phyloP scores from a whole-genome alignment of 2,329 filamentous ascomycete genomes.

The Aspergillus puulaauensis region DNA sequence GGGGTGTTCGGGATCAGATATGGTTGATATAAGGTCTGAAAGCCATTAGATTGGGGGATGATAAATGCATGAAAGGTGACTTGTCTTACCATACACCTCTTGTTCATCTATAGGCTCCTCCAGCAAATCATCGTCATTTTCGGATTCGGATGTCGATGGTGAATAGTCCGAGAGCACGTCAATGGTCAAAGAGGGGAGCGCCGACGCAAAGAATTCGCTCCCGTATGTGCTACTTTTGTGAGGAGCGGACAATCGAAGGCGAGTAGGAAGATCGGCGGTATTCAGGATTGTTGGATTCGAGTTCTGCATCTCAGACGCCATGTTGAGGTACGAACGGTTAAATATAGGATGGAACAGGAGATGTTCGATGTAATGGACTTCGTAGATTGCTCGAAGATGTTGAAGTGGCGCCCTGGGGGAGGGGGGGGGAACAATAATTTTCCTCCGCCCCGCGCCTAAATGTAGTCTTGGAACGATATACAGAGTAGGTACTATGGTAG shows the following conservation, averaged over 20 bases:
- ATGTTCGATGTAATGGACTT: not conserved
- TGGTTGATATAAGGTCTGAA: conserved; percentile 85
- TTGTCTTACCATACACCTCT: conserved; percentile 78
- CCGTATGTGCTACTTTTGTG: conserved; percentile 41
- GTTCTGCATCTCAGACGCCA: conserved; percentile 38
- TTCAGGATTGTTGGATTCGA: conserved; percentile 93
- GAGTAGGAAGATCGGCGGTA: conserved; percentile 81
- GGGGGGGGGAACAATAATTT: not conserved
- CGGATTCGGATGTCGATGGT: conserved; percentile 35
- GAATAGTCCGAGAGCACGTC: conserved; percentile 33
- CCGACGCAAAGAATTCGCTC: conserved; percentile 51
- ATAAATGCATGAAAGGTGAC: not conserved
- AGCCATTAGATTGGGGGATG: not conserved
- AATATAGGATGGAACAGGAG: too few species aligned
- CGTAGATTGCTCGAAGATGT: not conserved
- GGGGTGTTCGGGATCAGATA: conserved; percentile 95
- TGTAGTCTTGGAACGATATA: not conserved
- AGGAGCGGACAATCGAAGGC: conserved; percentile 50
- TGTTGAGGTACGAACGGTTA: conserved; percentile 12
- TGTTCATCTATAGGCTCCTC: conserved; percentile 92
- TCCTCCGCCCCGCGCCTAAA: not conserved
- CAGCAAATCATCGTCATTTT: conserved; percentile 58
- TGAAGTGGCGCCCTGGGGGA: not conserved
- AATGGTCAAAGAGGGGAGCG: conserved; percentile 51
- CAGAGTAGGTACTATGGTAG: not conserved